Evolutionary conservation across 2,329 filamentous ascomycete species (phyloP), one percentile per base, ranked within the genome.

Genomic region (Biscogniauxia sp.): DNA sequence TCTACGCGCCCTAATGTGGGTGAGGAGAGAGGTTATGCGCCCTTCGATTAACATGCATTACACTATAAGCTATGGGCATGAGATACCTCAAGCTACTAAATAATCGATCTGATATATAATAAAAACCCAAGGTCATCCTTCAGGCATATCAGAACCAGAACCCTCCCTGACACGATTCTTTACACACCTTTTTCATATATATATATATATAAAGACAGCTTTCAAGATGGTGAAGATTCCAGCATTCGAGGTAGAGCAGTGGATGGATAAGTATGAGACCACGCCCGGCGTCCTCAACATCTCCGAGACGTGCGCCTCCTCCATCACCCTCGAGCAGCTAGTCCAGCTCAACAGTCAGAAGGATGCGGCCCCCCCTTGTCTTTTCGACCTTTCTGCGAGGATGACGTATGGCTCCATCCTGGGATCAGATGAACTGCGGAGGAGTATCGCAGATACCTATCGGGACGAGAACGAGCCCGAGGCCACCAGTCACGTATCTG

Each of bases 301-400:
- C 54, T 89, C 90, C 60, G 91, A 94, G 75, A 94, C 91, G 0
- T 94, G 91, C 71, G 89, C 86, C 59, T 86, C 88, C 2, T 92
- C 89, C 3, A 80, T 94, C 20, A 93, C 90, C 0, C 77, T 94
- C 61, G 81, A 89, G 23, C 84, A 93, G 54, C 80, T 94, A 3
- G 76, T 81, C 9, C 74, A 75, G 0, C 75, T 94, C 25, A 87
- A 79, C 60, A 83, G 84, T 52, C 82, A 87, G 66, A 82, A 84
- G 55, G 68, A 73, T 57, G 64, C 70, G 5, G 64, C 73, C 64
- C 58, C 75, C 60, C 75, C n/a, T n/a, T n/a, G n/a, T n/a, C n/a
- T 82, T 69, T 56, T 84, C 77, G 70, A 78, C 77, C 79, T 84
- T 5, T 83, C 84, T 4, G 83, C 77, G 54, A 83, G 83, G 64